A percentile compares a stretch with the other conserved stretches of the same genome.
Conservation (phyloP, 257 asterid species). For the Capsicum baccatum region DNA sequence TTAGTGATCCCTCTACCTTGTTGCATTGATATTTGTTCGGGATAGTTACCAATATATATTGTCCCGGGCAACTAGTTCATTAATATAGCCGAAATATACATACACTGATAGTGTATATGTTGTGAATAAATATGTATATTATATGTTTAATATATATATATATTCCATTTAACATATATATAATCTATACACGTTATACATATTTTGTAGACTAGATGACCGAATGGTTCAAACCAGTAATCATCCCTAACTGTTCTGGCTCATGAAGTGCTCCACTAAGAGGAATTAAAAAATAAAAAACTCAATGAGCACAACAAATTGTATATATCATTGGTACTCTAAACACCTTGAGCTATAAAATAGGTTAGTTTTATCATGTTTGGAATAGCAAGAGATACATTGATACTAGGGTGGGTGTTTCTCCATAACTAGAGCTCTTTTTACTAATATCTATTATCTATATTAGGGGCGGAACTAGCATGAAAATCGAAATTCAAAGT, state of each 20-base stretch:
- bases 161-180: neutral
- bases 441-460: neutral
- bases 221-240: neutral
- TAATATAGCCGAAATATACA: neutral
- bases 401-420: slow-evolving; percentile 30
- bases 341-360: neutral
- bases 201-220: neutral
- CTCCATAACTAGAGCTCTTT: slow-evolving; percentile 26
- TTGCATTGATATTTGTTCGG: neutral
- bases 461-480: too few relatives aligned
- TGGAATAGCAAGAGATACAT: neutral
- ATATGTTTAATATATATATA: neutral
- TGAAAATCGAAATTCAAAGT: neutral
- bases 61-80: neutral
- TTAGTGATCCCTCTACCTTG: neutral
- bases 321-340: neutral
- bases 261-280: slow-evolving; percentile 33
- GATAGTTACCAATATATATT: neutral
- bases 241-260: neutral
- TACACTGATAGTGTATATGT: neutral
- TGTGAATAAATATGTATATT: neutral
- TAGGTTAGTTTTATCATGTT: neutral
- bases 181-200: neutral
- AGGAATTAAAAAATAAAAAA: neutral
- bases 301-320: too few relatives aligned